Conservation (phyloP, 345 rosid species). For the Linum usitatissimum region DNA sequence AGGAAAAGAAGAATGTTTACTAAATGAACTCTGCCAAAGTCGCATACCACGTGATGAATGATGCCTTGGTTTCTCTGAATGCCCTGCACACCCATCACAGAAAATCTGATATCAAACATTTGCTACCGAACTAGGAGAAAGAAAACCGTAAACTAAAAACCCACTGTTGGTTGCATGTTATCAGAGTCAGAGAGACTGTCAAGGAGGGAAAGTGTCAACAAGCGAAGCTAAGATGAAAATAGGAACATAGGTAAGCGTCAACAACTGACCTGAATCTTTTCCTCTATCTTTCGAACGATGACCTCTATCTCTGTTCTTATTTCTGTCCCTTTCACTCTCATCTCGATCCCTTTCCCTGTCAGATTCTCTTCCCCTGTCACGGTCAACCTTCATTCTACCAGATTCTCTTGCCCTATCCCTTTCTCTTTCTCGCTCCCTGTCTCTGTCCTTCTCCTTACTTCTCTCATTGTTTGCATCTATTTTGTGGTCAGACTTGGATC, state of each 20-base stretch:
- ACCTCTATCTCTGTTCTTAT: constrained; percentile 49
- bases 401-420: constrained; percentile 18
- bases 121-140: too few species aligned
- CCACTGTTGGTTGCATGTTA: neutral
- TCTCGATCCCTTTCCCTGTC: constrained; percentile 67
- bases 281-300: constrained; percentile 60
- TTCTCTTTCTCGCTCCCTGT: constrained; percentile 44
- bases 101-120: neutral
- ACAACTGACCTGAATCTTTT: constrained; percentile 53
- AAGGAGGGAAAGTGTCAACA: neutral
- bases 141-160: too few species aligned
- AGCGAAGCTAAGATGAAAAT: neutral
- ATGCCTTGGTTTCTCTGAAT: constrained; percentile 8
- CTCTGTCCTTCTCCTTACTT: constrained; percentile 63
- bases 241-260: neutral
- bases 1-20: neutral
- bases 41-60: constrained; percentile 6
- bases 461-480: constrained; percentile 41
- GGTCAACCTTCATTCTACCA: constrained; percentile 43
- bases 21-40: neutral
- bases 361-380: constrained; percentile 66
- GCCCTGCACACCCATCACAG: neutral
- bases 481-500: constrained; percentile 43
- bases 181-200: neutral
- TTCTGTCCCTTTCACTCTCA: constrained; percentile 54